These are phyloP conservation scores for Myxozyma nipponensis DNA, from an alignment of 805 yeast genomes.

Conservation along the genomic window DNA sequence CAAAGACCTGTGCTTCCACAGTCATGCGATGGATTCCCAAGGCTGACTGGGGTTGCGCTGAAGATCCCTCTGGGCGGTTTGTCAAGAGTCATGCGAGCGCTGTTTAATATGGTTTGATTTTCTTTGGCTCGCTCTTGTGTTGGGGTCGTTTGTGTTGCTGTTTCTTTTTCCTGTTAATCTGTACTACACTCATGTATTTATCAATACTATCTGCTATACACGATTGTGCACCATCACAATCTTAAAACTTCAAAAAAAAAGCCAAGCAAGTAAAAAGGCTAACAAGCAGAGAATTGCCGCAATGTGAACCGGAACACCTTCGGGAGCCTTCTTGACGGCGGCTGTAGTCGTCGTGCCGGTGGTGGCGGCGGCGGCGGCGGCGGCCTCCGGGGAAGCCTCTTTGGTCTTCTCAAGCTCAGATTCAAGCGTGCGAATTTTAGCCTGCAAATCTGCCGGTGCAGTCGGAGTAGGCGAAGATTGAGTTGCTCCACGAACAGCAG, in stretches of 20 bases:
- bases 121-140: too few species aligned
- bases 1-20: conserved; percentile 87
- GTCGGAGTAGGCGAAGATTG: conserved; percentile 27
- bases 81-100: conserved; percentile 84
- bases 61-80: conserved; percentile 96
- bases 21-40: conserved; percentile 99
- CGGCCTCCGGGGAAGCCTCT: too few species aligned
- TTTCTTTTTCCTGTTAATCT: too few species aligned
- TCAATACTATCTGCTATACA: too few species aligned
- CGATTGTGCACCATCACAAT: too few species aligned
- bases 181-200: too few species aligned
- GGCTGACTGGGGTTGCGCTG: conserved; percentile 99
- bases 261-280: conserved; percentile 64
- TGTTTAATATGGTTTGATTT: too few species aligned
- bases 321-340: conserved; percentile 15
- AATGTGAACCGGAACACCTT: conserved; percentile 52
- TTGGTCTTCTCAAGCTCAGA: conserved; percentile 17
- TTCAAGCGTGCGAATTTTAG: conserved; percentile 18
- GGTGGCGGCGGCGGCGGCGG: too few species aligned
- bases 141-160: too few species aligned
- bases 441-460: conserved; percentile 11
- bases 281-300: conserved; percentile 55
- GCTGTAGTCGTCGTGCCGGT: conserved; percentile 14
- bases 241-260: conserved; percentile 56
- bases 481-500: conserved; percentile 31